These are phyloP conservation scores for Aspergillus niger DNA, from an alignment of 2,329 filamentous ascomycete genomes.

Conservation along the genomic window DNA sequence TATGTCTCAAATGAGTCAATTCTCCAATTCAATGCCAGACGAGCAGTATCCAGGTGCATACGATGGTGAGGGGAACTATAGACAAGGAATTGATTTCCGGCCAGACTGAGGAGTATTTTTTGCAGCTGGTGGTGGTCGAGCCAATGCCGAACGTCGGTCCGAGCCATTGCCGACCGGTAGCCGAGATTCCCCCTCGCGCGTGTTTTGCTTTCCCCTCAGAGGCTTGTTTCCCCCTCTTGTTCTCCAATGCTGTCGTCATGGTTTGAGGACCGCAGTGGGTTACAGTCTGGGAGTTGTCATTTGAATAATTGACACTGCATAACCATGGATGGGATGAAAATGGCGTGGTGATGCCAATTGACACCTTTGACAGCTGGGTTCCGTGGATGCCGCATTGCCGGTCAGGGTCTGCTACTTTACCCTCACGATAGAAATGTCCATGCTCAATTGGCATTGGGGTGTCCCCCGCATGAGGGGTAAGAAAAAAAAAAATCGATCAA, in stretches of 20 bases:
- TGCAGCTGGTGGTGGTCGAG: background rate
- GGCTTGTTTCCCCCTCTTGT: background rate
- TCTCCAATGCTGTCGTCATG: background rate
- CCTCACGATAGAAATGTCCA: background rate
- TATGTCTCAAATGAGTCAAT: too few species aligned
- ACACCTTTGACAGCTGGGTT: too few species aligned
- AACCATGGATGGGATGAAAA: too few species aligned
- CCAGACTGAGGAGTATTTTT: background rate
- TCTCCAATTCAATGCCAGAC: background rate
- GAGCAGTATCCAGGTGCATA: background rate
- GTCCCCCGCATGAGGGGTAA: background rate
- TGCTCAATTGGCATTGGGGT: background rate
- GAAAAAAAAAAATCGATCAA: too few species aligned
- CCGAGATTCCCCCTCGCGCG: background rate
- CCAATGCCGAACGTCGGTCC: background rate
- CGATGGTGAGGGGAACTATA: background rate
- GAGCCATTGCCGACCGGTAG: background rate
- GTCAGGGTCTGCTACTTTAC: background rate
- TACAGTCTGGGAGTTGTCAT: too few species aligned
- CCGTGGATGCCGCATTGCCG: too few species aligned
- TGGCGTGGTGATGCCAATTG: too few species aligned
- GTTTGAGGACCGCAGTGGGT: too few species aligned
- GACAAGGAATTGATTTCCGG: background rate
- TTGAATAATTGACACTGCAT: too few species aligned
- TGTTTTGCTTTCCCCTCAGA: background rate